Evolutionary conservation across 2,329 filamentous ascomycete genomes (phyloP), one percentile per base, ranked within the genome.

Genomic region (Neofusicoccum sp.): DNA sequence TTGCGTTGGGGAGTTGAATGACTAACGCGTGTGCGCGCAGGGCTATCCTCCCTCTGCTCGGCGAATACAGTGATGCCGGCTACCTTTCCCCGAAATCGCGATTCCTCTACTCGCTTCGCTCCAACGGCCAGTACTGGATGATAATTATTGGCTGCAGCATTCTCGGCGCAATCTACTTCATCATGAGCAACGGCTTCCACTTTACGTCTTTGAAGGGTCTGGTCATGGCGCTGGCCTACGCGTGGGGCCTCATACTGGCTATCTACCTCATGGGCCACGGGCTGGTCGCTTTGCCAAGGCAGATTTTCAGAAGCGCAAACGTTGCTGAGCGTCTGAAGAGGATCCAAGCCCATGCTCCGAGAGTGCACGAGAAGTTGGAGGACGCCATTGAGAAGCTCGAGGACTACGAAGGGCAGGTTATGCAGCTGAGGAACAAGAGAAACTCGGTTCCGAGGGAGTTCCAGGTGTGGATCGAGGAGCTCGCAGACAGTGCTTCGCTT

Each of bases 241-340:
- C 91, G 63, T 98, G 93, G 89, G 92, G 93, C 68, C 78, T 99
- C 67, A 82, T 93, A 4, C 82, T 98, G 57, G 95, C 93, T 47
- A 96, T 99, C 64, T 98, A 96, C 70, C 82, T 99, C 41, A 98
- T 99, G 93, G 95, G 95, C 6, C 95, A 99, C 74, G 95, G 95
- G 6, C 81, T 99, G 28, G 95, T 99, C 33, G 89, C 93, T 1
- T 89, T 99, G 61, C 95, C 95, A 0, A 84, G 93, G 65, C 85
- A 85, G 38, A 79, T 99, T 14, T 89, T 95, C 69, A 86, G 89
- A 62, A 89, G 91, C 70, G 89, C 92, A 33, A 91, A 87, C 70
- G 85, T 93, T 47, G 89, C 87, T 65, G 86, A 85, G 51, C 84
- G 88, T 60, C 75, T 99, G 48, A 87, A 87, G 63, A 82, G 89